Evolutionary conservation across 1,284 basidiomycete species (phyloP), one percentile per base, ranked within the genome.

Genomic region (Tremellales sp.): DNA sequence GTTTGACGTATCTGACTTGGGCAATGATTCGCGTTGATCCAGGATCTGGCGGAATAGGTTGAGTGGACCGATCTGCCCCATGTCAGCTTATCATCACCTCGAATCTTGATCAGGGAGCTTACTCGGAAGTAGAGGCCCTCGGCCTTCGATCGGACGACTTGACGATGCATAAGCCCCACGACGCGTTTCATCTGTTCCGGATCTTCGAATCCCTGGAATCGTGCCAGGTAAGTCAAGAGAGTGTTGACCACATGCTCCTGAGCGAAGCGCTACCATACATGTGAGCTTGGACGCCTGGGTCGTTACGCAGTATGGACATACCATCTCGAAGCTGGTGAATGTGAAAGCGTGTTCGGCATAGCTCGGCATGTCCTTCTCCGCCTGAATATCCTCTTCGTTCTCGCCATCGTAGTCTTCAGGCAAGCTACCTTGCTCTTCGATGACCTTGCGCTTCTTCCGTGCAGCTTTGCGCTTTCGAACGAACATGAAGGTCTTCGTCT

Each of bases 51-150:
- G 85, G 80, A 96, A 96, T 29, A 94, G 79, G 57, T 85, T 77
- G 51, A 96, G 74, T 4, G 86, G 86, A 22, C 90, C 89, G 6
- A 88, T 89, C 90, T 93, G 73, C 11, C 22, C 35, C 11, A 33
- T 31, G n/a, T 25, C 37, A 33, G 21, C 35, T 37, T 27, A 44
- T 48, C 2, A 39, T 42, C 22, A 33, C 24, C 36, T 29, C 40
- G 21, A 19, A 15, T 15, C 3, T 24, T 22, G 23, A 31, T n/a
- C 11, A 24, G 33, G 21, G 13, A 41, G 68, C 80, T 53, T 51
- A 89, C 90, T 72, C 91, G 89, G 80, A 91, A 97, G 75, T 89
- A 96, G 12, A 97, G 75, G 0, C 85, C 89, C 68, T 96, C 91
- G 0, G 89, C 89, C 66, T 93, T 89, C 8, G 85, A 84, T 61